Base-by-base conservation (phyloP, 1,139 yeast genomes). In the Kodamaea ohmeri region DNA sequence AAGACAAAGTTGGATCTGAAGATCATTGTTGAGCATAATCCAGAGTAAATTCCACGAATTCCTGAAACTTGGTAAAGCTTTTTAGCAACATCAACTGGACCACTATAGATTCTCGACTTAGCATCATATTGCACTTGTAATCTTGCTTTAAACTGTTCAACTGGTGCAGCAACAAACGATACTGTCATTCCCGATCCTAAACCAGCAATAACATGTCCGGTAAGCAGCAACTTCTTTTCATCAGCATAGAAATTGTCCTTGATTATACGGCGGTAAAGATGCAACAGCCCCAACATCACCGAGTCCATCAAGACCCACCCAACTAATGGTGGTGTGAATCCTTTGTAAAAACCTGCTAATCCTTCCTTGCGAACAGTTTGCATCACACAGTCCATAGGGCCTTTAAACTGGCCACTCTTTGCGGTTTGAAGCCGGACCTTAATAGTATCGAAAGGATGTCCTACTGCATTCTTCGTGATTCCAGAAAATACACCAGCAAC, bases 221-320 rank as follows among this genome's bases (percentile, higher is more conserved):
- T 45, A 12, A 87, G 58, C 1, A 96, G 95, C 44, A 89, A 63
- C 51, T 76, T 78, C 24, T 65, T 60, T 36, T 82, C 73, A 1
- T 75, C 64, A 0, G 74, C 69, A 49, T 80, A 88, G 8, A 85
- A 58, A 46, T 74, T 69, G 13, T 82, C 84, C 51, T 82, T 81
- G 41, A 85, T 68, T 25, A 80, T 60, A 44, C 87, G 63, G 48
- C 94, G 65, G 58, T 89, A 89, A 43, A 83, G 76, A 51, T 86
- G 94, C 39, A 88, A 65, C 8, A 94, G 83, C 1, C 96, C 96
- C 47, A 89, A 69, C 90, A 89, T 85, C 44, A 75, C 89, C 14
- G 86, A 78, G 56, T 89, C 97, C 96, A 89, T 88, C 43, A 85
- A 63, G 50, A 89, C 88, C 96, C 96, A 89, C 0, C 96, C 97